Evolutionary conservation across 768 basidiomycete genomes (phyloP).

Genomic region (Mycena crocata): DNA sequence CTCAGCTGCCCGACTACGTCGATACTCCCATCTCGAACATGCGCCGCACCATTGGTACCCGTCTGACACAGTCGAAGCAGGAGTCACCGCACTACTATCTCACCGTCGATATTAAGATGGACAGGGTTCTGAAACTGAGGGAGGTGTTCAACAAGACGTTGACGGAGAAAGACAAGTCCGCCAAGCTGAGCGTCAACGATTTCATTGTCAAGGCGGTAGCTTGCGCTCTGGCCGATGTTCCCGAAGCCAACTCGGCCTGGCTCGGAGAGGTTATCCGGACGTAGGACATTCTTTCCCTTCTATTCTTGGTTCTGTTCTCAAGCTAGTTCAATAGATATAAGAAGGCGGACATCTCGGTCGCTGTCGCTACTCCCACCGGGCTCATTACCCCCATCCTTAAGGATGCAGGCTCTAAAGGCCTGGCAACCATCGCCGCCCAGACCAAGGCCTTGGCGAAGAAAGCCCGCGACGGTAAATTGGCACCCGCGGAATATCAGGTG

Average conservation of each 20-base stretch:
- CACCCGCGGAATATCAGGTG: slow-evolving; percentile 96
- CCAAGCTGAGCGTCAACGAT: slow-evolving; percentile 97
- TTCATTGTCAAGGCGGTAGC: slow-evolving; percentile 96
- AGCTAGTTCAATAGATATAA: slow-evolving; percentile 72
- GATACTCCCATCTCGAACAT: slow-evolving; percentile 95
- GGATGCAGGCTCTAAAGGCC: slow-evolving; percentile 92
- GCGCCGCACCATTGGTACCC: slow-evolving; percentile 91
- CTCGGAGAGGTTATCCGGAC: slow-evolving; percentile 94
- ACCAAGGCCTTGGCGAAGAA: slow-evolving; percentile 94
- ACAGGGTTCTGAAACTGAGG: slow-evolving; percentile 92
- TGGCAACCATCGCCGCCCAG: slow-evolving; percentile 92
- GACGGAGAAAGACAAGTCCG: slow-evolving; percentile 86
- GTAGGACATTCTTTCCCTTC: slow-evolving; percentile 60
- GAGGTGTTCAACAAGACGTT: slow-evolving; percentile 95
- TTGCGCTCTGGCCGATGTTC: slow-evolving; percentile 92
- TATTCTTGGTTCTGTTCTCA: slow-evolving; percentile 3
- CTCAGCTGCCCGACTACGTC: slow-evolving; percentile 76
- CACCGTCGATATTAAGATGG: slow-evolving; percentile 96
- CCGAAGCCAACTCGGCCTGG: slow-evolving; percentile 99
- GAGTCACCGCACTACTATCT: slow-evolving; percentile 98
- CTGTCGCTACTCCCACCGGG: slow-evolving; percentile 95
- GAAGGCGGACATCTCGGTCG: slow-evolving; percentile 96
- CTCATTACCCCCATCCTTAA: slow-evolving; percentile 98
- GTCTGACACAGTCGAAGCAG: slow-evolving; percentile 93
- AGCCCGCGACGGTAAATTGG: slow-evolving; percentile 95